These are phyloP conservation scores for Suillus placidus DNA, from an alignment of 768 basidiomycete species.

Conservation along the genomic window DNA sequence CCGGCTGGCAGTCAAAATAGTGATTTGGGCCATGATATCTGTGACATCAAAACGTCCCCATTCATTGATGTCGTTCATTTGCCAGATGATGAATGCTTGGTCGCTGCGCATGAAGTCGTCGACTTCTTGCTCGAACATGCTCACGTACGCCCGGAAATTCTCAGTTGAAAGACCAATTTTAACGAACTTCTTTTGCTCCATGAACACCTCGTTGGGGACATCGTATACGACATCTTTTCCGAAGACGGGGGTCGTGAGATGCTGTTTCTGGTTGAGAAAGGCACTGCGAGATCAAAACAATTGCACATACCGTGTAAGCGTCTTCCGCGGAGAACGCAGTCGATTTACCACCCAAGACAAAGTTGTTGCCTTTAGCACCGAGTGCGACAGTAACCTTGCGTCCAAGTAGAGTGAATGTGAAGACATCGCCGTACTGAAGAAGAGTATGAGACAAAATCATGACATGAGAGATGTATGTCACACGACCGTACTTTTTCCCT, in stretches of 20 bases:
- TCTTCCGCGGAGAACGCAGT: conserved; percentile 93
- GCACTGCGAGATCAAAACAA: not conserved
- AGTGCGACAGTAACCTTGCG: conserved; percentile 89
- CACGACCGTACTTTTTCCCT: conserved; percentile 65
- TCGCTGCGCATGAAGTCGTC: conserved; percentile 73
- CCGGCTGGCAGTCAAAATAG: conserved; percentile 90
- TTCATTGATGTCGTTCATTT: conserved; percentile 66
- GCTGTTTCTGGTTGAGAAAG: conserved; percentile 45
- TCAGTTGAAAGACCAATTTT: conserved; percentile 94
- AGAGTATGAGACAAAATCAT: not conserved
- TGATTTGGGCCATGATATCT: conserved; percentile 80
- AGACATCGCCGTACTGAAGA: conserved; percentile 90
- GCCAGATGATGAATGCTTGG: conserved; percentile 59
- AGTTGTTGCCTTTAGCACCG: conserved; percentile 90
- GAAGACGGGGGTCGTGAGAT: conserved; percentile 92
- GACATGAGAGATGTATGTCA: not conserved
- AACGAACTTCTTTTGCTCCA: conserved; percentile 99
- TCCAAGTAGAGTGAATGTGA: conserved; percentile 91
- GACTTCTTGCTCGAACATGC: conserved; percentile 79
- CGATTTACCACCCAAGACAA: conserved; percentile 92
- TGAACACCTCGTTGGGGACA: conserved; percentile 92
- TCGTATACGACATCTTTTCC: conserved; percentile 98
- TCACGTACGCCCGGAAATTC: conserved; percentile 83
- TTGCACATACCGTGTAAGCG: conserved; percentile 77
- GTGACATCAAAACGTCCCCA: conserved; percentile 82